These are phyloP conservation scores for Dalechampia spathulata DNA, from an alignment of 441 rosid species.

Conservation along the genomic window DNA sequence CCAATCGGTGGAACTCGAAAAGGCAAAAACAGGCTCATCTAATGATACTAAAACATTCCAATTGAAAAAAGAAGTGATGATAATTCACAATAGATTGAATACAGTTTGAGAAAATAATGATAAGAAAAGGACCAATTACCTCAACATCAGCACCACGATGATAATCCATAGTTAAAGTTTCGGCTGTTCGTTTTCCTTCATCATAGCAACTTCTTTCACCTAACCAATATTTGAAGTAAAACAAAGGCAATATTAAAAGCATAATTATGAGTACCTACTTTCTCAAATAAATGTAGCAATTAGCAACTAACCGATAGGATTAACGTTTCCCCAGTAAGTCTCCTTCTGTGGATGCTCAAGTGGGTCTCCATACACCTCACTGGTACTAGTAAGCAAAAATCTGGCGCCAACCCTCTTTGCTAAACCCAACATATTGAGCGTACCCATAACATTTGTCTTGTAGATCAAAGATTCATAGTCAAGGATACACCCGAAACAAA, in stretches of 20 bases:
- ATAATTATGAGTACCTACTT: too few species aligned
- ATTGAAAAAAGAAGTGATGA: neutral
- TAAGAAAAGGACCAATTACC: slow-evolving; percentile 32
- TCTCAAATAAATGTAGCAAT: neutral
- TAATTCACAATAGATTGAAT: neutral
- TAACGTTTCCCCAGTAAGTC: slow-evolving; percentile 93
- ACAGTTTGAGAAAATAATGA: neutral
- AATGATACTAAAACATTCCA: neutral
- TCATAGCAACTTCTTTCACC: slow-evolving; percentile 97
- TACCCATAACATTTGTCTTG: slow-evolving; percentile 99
- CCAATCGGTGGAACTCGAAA: too few species aligned
- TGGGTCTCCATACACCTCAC: slow-evolving; percentile 98
- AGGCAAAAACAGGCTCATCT: neutral
- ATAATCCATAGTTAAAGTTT: slow-evolving; percentile 88
- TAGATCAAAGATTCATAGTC: slow-evolving; percentile 32
- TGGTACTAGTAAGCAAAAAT: slow-evolving; percentile 91
- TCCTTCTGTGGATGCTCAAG: slow-evolving; percentile 99
- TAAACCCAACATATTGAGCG: slow-evolving; percentile 94
- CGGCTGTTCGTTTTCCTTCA: slow-evolving; percentile 95
- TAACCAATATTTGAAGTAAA: slow-evolving; percentile 18
- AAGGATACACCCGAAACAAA: slow-evolving; percentile 41
- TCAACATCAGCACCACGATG: slow-evolving; percentile 89
- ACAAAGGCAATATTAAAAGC: too few species aligned
- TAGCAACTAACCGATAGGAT: slow-evolving; percentile 64
- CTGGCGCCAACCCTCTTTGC: slow-evolving; percentile 97